Base-by-base conservation (phyloP, 345 rosid species). In the Arabis alpina region DNA sequence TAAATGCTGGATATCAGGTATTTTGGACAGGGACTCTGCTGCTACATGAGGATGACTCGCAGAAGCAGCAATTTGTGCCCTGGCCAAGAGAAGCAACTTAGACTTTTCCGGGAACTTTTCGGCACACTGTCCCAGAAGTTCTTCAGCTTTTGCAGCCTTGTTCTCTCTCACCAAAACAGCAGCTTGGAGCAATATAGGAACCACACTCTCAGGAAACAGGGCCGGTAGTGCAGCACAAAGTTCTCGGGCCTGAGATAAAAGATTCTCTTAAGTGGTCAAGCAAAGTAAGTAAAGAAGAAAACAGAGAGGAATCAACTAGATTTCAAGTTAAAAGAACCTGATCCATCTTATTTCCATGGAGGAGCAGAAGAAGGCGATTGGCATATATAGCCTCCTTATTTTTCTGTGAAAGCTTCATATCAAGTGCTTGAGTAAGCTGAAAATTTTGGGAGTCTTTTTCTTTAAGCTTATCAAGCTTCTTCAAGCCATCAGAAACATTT, bases 311-410 rank as follows among this genome's bases (percentile, higher is more conserved):
- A 56, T 24, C 63, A 40, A 30, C 42, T 23, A 72, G 14, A 74
- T 32, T 32, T 55, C 10, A 68, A 15, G 56, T 19, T 16, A 15
- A 11, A 51, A 40, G 37, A 28, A 93, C 97, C 98, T 88, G 97
- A 78, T 93, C 98, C 80, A 93, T 74, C 84, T 93, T 93, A 77
- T 91, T 93, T 25, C 97, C 88, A 73, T 94, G 97, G 72, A 91
- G 90, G 79, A 91, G 99, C 52, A 91, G 78, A 77, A 88, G 95
- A 69, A 89, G 73, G 2, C 96, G 85, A 73, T 89, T 94, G 9
- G 82, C 86, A 86, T 86, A 91, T 64, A 94, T 85, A 65, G 89
- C 79, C 80, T 89, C 97, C 80, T 75, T 86, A 49, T 89, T 87
- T 73, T 84, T 89, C 54, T 75, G 80, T 28, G 96, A 82, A 75